Evolutionary conservation across 768 basidiomycete genomes (phyloP).

Genomic region (Rhizopogon vulgaris): DNA sequence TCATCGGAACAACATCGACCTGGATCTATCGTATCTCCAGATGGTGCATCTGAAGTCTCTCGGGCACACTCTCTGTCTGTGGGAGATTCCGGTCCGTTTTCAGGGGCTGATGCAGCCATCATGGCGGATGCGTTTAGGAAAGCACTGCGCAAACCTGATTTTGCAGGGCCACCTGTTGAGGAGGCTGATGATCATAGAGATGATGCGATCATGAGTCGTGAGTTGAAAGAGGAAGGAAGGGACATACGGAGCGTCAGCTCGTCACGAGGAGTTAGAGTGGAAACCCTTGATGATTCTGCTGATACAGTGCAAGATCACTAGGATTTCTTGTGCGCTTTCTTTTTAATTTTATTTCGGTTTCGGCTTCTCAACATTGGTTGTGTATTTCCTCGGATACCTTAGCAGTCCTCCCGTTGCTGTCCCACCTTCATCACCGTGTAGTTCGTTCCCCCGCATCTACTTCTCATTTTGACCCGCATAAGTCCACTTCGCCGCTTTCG

Average conservation of each 20-base stretch:
- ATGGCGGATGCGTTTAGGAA: slow-evolving; percentile 91
- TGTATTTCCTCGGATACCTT: slow-evolving; percentile 30
- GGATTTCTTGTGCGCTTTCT: slow-evolving; percentile 28
- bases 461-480: slow-evolving; percentile 27
- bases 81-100: slow-evolving; percentile 67
- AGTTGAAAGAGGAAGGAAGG: slow-evolving; percentile 85
- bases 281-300: slow-evolving; percentile 51
- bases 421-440: slow-evolving; percentile 22
- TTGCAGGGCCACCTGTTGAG: slow-evolving; percentile 61
- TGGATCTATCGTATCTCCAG: slow-evolving; percentile 45
- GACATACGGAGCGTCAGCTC: slow-evolving; percentile 81
- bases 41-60: slow-evolving; percentile 71
- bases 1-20: slow-evolving; percentile 29
- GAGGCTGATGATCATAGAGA: slow-evolving; percentile 44
- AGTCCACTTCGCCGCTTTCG: slow-evolving; percentile 14
- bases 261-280: slow-evolving; percentile 73
- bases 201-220: slow-evolving; percentile 49
- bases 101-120: slow-evolving; percentile 82
- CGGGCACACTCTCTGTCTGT: slow-evolving; percentile 50
- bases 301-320: slow-evolving; percentile 43
- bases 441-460: slow-evolving; percentile 17
- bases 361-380: slow-evolving; percentile 27
- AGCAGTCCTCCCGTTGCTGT: slow-evolving; percentile 22
- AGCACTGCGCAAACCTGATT: slow-evolving; percentile 85
- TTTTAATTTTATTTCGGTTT: slow-evolving; percentile 30